Percentiles rank a stretch among this genome's conserved stretches.
phyloP scores from a whole-genome alignment of 1,139 yeast species.

The Yamadazyma diospyri region DNA sequence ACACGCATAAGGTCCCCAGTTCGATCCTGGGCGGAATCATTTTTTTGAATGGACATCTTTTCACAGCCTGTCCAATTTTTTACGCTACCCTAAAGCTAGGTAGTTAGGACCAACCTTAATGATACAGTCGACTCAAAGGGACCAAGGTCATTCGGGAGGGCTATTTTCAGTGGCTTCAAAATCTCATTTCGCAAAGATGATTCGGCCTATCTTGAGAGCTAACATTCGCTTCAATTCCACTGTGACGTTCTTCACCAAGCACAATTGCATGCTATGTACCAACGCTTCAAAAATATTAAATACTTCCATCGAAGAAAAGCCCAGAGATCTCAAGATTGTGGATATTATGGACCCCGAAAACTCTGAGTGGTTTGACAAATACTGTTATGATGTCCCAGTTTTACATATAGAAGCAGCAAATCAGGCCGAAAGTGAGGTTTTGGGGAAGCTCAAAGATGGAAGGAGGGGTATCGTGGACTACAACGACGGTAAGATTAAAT shows the following conservation, averaged over 20 bases:
- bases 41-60: too few species aligned
- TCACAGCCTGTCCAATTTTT: too few species aligned
- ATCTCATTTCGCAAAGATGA: too few species aligned
- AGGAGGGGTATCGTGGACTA: slow-evolving; percentile 3
- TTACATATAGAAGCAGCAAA: slow-evolving; percentile 55
- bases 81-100: too few species aligned
- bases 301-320: slow-evolving; percentile 34
- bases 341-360: slow-evolving; percentile 72
- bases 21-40: slow-evolving; percentile 99
- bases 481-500: slow-evolving; percentile 33
- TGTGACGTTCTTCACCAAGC: slow-evolving; percentile 67
- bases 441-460: slow-evolving; percentile 1
- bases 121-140: too few species aligned
- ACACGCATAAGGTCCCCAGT: slow-evolving; percentile 99
- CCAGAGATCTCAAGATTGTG: slow-evolving; percentile 41
- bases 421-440: not conserved
- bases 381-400: slow-evolving; percentile 90
- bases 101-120: too few species aligned
- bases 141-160: too few species aligned
- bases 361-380: slow-evolving; percentile 72
- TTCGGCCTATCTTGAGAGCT: too few species aligned
- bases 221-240: slow-evolving; percentile 1
- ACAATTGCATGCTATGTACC: slow-evolving; percentile 74
- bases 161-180: too few species aligned
- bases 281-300: slow-evolving; percentile 58